A percentile compares a stretch with the other conserved stretches of the same genome.
Conservation (phyloP, 1,284 basidiomycete species). For the Ustilago cynodontis region DNA sequence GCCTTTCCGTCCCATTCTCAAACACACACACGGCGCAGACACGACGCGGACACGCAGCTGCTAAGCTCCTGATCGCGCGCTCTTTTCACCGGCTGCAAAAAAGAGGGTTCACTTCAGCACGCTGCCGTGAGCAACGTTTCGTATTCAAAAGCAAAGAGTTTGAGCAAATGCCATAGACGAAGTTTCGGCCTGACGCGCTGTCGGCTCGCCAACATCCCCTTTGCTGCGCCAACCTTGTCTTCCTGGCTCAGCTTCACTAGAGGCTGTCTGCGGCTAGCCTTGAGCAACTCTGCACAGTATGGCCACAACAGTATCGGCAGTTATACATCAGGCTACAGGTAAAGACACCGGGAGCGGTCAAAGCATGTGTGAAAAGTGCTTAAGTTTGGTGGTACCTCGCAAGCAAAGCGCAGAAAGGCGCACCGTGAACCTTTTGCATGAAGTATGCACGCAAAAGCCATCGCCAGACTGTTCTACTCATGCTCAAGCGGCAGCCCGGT, state of each 20-base stretch:
- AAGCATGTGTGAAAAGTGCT: too few species aligned
- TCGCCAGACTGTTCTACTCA: slow-evolving; percentile 6
- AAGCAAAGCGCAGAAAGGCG: neutral
- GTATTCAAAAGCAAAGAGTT: neutral
- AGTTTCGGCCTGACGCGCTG: neutral
- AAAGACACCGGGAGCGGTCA: too few species aligned
- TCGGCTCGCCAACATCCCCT: neutral
- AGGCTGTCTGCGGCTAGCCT: neutral
- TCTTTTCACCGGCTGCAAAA: slow-evolving; percentile 5
- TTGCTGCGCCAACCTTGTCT: neutral
- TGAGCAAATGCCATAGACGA: neutral
- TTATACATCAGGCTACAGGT: too few species aligned
- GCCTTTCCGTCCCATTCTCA: neutral
- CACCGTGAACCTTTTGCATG: neutral
- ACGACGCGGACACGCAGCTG: neutral
- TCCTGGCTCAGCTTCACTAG: neutral
- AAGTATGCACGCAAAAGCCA: neutral
- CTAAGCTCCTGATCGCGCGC: too few species aligned
- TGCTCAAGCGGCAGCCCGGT: neutral
- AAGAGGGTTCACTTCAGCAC: too few species aligned
- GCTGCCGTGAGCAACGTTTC: neutral
- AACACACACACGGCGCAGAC: neutral
- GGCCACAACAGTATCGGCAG: too few species aligned
- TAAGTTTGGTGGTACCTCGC: neutral
- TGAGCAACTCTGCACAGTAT: neutral